Percentiles rank a stretch among this genome's conserved stretches.
Conservation (phyloP, 805 yeast genomes). For the Metschnikowia noctiluminum region DNA sequence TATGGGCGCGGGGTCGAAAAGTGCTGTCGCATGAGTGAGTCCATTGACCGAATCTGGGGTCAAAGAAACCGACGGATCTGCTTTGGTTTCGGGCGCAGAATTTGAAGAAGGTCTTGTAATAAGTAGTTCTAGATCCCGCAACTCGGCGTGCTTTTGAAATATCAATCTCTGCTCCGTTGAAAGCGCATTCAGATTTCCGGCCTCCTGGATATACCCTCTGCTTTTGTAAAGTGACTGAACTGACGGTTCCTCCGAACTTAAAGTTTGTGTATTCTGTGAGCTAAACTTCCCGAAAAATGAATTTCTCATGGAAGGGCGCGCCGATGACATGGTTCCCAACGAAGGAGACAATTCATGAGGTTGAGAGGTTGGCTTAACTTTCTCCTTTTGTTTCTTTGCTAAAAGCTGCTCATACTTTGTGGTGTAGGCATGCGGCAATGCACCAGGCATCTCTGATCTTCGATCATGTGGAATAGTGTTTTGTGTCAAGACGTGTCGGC, state of each 20-base stretch:
- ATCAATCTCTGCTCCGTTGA: conserved; percentile 33
- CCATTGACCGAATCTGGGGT: conserved; percentile 23
- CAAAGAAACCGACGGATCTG: conserved; percentile 33
- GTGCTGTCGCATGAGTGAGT: conserved; percentile 10
- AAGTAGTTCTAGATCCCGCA: conserved; percentile 30
- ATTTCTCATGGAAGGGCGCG: conserved; percentile 29
- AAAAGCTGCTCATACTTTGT: conserved; percentile 39
- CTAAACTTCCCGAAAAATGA: conserved; percentile 42
- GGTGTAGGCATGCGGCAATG: conserved; percentile 34
- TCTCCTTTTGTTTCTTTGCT: conserved; percentile 33
- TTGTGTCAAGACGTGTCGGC: conserved; percentile 45
- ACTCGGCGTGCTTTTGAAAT: conserved; percentile 27
- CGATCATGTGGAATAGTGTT: conserved; percentile 31
- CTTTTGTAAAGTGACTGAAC: conserved; percentile 2
- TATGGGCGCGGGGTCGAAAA: conserved; percentile 21
- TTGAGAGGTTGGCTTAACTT: conserved; percentile 13
- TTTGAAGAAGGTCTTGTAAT: conserved; percentile 34
- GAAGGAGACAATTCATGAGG: neutral
- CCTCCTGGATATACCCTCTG: conserved; percentile 22
- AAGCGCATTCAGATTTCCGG: conserved; percentile 31
- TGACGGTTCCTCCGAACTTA: conserved; percentile 5
- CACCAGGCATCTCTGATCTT: conserved; percentile 28
- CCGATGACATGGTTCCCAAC: conserved; percentile 6
- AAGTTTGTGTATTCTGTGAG: conserved; percentile 10
- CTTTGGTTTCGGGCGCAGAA: conserved; percentile 14